Conservation (phyloP, 192 early-diverging fungal species). For the Coemansia sp. region DNA sequence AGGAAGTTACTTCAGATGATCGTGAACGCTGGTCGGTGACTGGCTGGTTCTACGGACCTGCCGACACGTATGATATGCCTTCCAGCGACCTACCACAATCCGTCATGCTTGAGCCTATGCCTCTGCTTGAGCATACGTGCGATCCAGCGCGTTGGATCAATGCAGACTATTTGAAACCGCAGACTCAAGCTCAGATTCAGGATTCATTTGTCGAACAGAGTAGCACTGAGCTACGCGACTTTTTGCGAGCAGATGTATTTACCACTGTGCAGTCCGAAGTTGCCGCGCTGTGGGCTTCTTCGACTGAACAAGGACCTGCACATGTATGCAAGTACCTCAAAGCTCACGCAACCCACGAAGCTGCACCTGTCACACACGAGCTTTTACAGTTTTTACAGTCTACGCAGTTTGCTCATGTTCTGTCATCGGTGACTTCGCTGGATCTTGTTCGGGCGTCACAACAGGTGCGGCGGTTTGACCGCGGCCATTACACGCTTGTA, state of each 20-base stretch:
- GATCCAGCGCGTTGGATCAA: constrained; percentile 50
- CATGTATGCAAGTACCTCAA: constrained; percentile 55
- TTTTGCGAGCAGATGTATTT: constrained; percentile 21
- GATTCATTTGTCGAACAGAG: constrained; percentile 53
- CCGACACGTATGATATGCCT: background rate
- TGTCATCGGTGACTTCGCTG: constrained; percentile 26
- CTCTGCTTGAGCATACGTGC: background rate
- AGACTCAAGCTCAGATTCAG: constrained; percentile 36
- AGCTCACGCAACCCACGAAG: background rate
- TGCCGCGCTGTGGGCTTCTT: constrained; percentile 22
- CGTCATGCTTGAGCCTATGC: constrained; percentile 3
- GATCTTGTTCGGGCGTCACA: constrained; percentile 13
- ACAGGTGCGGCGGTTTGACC: constrained; percentile 55
- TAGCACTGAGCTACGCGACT: constrained; percentile 42
- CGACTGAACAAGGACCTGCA: constrained; percentile 45
- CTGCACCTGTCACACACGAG: background rate
- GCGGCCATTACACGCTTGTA: constrained; percentile 62
- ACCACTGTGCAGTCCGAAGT: constrained; percentile 7
- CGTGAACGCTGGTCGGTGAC: constrained; percentile 62
- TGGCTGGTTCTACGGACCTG: constrained; percentile 68
- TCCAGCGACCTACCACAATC: constrained; percentile 7
- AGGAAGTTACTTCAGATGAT: constrained; percentile 57
- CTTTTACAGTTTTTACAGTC: constrained; percentile 26
- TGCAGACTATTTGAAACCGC: constrained; percentile 47
- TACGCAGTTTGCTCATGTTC: constrained; percentile 24